Evolutionary conservation across 2,329 filamentous ascomycete genomes (phyloP), one percentile per base, ranked within the genome.

Genomic region (Orbilia brochopaga): DNA sequence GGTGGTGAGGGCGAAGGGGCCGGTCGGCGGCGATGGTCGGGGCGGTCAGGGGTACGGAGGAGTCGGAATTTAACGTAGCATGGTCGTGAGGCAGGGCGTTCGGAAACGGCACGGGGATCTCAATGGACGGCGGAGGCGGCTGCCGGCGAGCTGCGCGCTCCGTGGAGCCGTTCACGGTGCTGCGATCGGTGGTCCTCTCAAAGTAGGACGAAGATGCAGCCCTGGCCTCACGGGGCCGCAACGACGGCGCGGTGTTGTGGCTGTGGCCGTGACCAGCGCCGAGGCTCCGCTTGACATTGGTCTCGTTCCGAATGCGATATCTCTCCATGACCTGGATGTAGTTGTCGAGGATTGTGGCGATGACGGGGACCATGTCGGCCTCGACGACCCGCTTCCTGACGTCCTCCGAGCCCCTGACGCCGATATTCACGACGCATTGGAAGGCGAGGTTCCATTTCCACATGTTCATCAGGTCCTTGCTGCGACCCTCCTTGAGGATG

Each of bases 391-490:
- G 86, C 66, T 94, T 97, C 76, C 94, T 87, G 69, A 99, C 94
- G 75, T 87, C 88, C 82, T 99, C 94, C 11, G 94, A 97, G 70
- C 94, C 94, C 76, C 94, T 87, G 70, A 99, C 93, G 65, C 94
- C 94, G 78, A 99, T 97, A 80, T 99, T 99, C 79, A 99, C 94
- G 75, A 97, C 92, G 80, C 94, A 99, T 81, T 97, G 94, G 80
- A 99, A 99, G 59, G 94, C 94, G 74, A 99, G 85, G 78, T 97
- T 99, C 94, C 94, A 99, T 81, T 97, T 97, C 94, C 94, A 99
- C 90, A 96, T 96, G 80, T 97, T 93, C 93, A 97, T 97, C 88
- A 97, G 89, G 79, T 99, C 93, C 81, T 92, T 95, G 82, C 91
- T 97, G 79, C 94, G 86, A 74, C 94, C 94, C 81, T 96, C 91